These are phyloP conservation scores for Beauveria varroae DNA, from an alignment of 2,329 filamentous ascomycete genomes.

Conservation along the genomic window DNA sequence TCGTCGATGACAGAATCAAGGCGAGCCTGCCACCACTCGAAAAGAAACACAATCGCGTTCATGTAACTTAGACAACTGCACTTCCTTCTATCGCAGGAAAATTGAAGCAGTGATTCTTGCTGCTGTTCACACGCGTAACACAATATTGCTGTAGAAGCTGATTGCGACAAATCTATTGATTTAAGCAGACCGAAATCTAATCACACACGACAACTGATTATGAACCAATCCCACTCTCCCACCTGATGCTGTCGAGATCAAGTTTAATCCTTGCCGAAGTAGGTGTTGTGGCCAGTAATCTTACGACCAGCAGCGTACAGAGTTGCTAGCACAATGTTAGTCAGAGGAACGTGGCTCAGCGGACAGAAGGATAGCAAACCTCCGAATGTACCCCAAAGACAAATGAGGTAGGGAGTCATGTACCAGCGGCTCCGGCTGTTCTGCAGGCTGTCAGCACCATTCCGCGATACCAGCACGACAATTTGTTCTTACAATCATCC, in stretches of 20 bases:
- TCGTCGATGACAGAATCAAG: no score
- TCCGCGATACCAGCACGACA: slow-evolving; percentile 14
- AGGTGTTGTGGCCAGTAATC: slow-evolving; percentile 72
- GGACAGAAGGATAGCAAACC: slow-evolving; percentile 39
- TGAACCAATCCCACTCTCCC: not conserved
- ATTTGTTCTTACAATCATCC: slow-evolving; percentile 62
- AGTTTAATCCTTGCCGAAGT: slow-evolving; percentile 52
- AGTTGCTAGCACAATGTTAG: slow-evolving; percentile 31
- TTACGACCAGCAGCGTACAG: slow-evolving; percentile 71
- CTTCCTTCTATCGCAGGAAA: not conserved
- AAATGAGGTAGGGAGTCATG: slow-evolving; percentile 60
- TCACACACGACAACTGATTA: slow-evolving; percentile 1
- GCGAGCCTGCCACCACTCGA: no score
- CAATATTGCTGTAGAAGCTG: not conserved
- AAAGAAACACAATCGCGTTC: not conserved
- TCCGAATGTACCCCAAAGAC: slow-evolving; percentile 55
- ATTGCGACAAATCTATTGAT: not conserved
- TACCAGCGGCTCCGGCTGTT: slow-evolving; percentile 56
- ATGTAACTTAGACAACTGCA: slow-evolving; percentile 16
- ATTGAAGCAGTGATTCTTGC: not conserved
- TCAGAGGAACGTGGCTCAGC: not conserved
- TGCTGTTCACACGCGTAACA: not conserved
- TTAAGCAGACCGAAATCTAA: not conserved
- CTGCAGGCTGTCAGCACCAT: slow-evolving; percentile 30
- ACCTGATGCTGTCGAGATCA: not conserved